Base-by-base conservation (phyloP, 2,329 filamentous ascomycete species). In the Cucurbitaria berberidis region DNA sequence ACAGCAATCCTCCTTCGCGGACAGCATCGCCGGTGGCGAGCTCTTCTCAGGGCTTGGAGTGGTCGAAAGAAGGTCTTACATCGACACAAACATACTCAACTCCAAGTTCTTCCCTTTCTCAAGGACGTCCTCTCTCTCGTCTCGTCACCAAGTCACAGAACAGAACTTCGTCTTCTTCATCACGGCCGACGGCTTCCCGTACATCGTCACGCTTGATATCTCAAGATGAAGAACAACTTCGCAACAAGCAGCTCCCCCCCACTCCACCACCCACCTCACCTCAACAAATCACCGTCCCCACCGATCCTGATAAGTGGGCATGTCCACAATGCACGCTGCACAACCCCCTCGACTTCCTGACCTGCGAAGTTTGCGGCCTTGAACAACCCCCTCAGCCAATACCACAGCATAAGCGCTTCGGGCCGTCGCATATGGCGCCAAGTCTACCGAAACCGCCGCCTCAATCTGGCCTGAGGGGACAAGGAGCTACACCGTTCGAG, bases 261-360 rank as follows among this genome's bases (percentile, higher is more conserved):
- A 74, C 67, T 47, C 64, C 75, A 45, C 63, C 67, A 26, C 66
- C 45, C 19, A 44, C 59, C n/a, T 62, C 60, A n/a, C 57, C 62
- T 29, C 55, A 55, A 42, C 36, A 53, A 15, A 40, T 51, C 29
- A 53, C 47, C 35, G 57, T 68, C 26, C 69, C 67, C n/a, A 57
- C 62, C 3, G 65, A 67, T 32, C 65, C 69, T 3, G 66, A 77
- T 47, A 75, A 80, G 36, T 88, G 86, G 86, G 77, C 79, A 21
- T 88, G 86, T 64, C 77, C 81, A 10, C 78, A 82, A 53, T 88
- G 86, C 72, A 88, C 86, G 0, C 80, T 87, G 32, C 78, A 84
- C 53, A 88, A 88, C 55, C 82, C 84, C 1, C 64, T 82, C n/a
- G 79, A 80, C 22, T 85, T 81, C 59, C 78, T 87, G 10, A 79